These are phyloP conservation scores for Rhodosporidiobolus sp. DNA, from an alignment of 768 basidiomycete species.

Conservation along the genomic window DNA sequence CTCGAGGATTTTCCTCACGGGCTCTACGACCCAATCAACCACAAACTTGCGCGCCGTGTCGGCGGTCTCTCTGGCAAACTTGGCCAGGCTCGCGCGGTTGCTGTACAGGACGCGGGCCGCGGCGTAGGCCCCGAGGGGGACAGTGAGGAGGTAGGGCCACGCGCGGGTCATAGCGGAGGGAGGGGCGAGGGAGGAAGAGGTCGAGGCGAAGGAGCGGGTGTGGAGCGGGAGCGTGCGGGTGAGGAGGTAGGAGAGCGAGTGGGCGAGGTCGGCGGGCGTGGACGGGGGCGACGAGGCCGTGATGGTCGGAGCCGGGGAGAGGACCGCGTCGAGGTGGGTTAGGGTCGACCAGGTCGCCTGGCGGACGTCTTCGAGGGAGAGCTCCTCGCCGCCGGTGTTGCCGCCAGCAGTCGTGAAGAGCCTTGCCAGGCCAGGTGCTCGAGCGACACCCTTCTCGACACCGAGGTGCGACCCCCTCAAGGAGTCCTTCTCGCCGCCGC, in stretches of 20 bases:
- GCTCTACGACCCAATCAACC: conserved; percentile 79
- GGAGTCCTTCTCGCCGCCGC: neutral
- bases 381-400: conserved; percentile 10
- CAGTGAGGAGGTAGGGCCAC: conserved; percentile 77
- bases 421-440: conserved; percentile 36
- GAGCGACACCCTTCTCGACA: neutral
- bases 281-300: conserved; percentile 9
- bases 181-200: conserved; percentile 56
- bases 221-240: conserved; percentile 46
- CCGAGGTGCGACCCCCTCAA: neutral
- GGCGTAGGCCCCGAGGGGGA: conserved; percentile 67
- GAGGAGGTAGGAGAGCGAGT: conserved; percentile 43
- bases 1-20: conserved; percentile 71
- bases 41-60: conserved; percentile 72
- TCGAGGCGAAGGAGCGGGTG: conserved; percentile 46
- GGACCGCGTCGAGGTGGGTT: conserved; percentile 35
- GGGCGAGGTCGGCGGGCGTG: conserved; percentile 31
- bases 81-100: conserved; percentile 60
- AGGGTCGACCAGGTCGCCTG: conserved; percentile 34
- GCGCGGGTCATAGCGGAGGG: conserved; percentile 66
- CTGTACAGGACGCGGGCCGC: conserved; percentile 57
- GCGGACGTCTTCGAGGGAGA: conserved; percentile 18
- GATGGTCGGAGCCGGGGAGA: conserved; percentile 28
- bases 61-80: conserved; percentile 60
- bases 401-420: conserved; percentile 42